Conservation (phyloP, 257 asterid genomes). For the Fraxinus quadrangulata region DNA sequence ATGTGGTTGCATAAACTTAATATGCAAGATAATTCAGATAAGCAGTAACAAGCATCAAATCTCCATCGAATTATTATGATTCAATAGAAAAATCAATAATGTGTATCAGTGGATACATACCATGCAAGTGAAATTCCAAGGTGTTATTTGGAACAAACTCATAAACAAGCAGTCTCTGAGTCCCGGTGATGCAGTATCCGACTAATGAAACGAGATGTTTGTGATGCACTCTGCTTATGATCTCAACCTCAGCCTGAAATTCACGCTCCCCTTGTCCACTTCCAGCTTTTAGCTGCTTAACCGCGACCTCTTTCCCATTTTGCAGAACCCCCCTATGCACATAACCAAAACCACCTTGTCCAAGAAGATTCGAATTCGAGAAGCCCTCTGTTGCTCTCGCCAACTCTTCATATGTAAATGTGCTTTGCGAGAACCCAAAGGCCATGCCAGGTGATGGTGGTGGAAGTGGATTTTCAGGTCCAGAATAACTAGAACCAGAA, state of each 20-base stretch:
- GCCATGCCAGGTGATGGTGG: constrained; percentile 6
- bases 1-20: too few species aligned
- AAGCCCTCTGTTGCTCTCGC: constrained; percentile 17
- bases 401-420: constrained; percentile 20
- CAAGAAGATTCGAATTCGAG: constrained; percentile 20
- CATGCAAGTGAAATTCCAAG: not conserved
- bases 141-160: constrained; percentile 5
- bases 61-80: not conserved
- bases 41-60: too few species aligned
- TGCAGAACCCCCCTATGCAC: constrained; percentile 29
- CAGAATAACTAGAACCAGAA: not conserved
- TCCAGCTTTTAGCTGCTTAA: constrained; percentile 23
- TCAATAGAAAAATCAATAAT: not conserved
- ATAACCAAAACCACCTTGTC: constrained; percentile 33
- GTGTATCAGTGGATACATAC: not conserved
- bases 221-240: constrained; percentile 6
- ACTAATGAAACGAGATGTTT: constrained; percentile 7
- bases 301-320: constrained; percentile 23
- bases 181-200: not conserved
- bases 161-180: not conserved
- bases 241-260: constrained; percentile 14
- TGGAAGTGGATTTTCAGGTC: not conserved
- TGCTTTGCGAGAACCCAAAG: constrained; percentile 11
- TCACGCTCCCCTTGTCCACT: constrained; percentile 32
- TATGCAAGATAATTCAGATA: too few species aligned